A percentile compares a stretch with the other conserved stretches of the same genome.
phyloP scores from a whole-genome alignment of 441 rosid genomes.

The Croton laevigatus region DNA sequence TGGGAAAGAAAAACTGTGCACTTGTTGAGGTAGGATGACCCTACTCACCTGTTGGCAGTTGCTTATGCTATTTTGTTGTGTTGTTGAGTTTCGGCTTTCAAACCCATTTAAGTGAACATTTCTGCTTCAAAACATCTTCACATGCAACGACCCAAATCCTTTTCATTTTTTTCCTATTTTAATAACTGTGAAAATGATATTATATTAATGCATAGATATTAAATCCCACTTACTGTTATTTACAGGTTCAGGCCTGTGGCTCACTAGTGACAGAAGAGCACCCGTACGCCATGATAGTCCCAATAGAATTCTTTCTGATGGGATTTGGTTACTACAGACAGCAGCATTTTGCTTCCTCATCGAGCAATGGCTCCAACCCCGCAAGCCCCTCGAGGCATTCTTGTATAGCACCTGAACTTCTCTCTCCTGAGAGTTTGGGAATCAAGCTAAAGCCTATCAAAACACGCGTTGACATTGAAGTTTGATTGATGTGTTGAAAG shows the following conservation, averaged over 20 bases:
- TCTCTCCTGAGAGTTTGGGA: slow-evolving; percentile 60
- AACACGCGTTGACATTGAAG: slow-evolving; percentile 36
- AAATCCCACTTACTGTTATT: background rate
- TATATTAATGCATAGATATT: background rate
- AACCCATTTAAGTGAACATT: background rate
- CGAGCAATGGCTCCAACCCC: slow-evolving; percentile 37
- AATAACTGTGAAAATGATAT: background rate
- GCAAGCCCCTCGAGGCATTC: slow-evolving; percentile 37
- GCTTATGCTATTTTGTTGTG: background rate
- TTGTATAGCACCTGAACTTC: slow-evolving; percentile 56
- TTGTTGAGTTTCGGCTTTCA: background rate
- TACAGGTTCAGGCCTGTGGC: slow-evolving; percentile 78
- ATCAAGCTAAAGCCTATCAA: slow-evolving; percentile 66
- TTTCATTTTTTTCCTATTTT: background rate
- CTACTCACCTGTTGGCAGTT: background rate
- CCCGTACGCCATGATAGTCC: slow-evolving; percentile 60
- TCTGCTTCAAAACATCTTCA: no score
- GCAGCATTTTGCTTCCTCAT: slow-evolving; percentile 29
- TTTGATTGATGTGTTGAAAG: slow-evolving; percentile 27
- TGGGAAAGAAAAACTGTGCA: slow-evolving; percentile 58
- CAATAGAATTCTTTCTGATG: slow-evolving; percentile 55
- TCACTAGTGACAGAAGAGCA: slow-evolving; percentile 85
- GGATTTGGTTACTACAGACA: slow-evolving; percentile 46
- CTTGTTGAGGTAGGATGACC: slow-evolving; percentile 58
- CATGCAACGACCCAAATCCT: no score